Evolutionary conservation across 208 protist genomes (phyloP).

Genomic region (Blechomonas ayalai): DNA sequence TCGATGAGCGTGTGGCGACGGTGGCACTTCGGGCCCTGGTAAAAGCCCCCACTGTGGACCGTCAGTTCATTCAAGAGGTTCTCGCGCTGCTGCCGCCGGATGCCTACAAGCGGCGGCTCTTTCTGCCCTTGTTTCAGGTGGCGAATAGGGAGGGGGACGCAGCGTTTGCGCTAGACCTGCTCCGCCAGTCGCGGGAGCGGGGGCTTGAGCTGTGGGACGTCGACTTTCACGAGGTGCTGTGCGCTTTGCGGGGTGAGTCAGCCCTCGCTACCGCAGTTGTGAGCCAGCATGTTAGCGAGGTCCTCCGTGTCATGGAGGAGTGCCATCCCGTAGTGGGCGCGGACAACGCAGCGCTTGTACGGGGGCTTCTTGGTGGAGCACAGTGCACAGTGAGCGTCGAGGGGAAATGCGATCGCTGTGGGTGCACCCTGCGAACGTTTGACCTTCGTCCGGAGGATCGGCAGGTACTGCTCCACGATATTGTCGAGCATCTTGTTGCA

Average conservation of each 20-base stretch:
- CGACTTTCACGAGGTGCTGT: slow-evolving; percentile 60
- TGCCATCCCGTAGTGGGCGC: slow-evolving; percentile 73
- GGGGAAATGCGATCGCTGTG: slow-evolving; percentile 38
- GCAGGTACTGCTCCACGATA: slow-evolving; percentile 39
- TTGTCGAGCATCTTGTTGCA: slow-evolving; percentile 62
- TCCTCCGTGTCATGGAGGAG: slow-evolving; percentile 37
- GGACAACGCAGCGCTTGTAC: slow-evolving; percentile 41
- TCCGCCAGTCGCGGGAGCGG: slow-evolving; percentile 20
- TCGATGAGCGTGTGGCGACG: slow-evolving; percentile 70
- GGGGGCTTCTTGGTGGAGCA: slow-evolving; percentile 34
- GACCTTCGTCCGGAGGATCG: slow-evolving; percentile 47
- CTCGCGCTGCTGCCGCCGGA: slow-evolving; percentile 36
- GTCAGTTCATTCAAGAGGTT: slow-evolving; percentile 27
- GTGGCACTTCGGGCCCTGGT: slow-evolving; percentile 55
- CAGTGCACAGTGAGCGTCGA: slow-evolving; percentile 11
- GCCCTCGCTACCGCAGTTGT: not conserved
- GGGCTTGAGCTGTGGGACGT: slow-evolving; percentile 75
- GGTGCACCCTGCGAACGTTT: slow-evolving; percentile 35
- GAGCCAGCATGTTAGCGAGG: slow-evolving; percentile 8
- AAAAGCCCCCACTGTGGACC: slow-evolving; percentile 3
- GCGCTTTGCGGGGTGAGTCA: not conserved
- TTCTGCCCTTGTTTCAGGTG: slow-evolving; percentile 51
- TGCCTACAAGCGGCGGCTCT: slow-evolving; percentile 52
- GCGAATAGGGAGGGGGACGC: slow-evolving; percentile 19
- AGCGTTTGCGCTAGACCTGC: slow-evolving; percentile 30